Base-by-base conservation (phyloP, 257 asterid species). In the Primulina tabacum region DNA sequence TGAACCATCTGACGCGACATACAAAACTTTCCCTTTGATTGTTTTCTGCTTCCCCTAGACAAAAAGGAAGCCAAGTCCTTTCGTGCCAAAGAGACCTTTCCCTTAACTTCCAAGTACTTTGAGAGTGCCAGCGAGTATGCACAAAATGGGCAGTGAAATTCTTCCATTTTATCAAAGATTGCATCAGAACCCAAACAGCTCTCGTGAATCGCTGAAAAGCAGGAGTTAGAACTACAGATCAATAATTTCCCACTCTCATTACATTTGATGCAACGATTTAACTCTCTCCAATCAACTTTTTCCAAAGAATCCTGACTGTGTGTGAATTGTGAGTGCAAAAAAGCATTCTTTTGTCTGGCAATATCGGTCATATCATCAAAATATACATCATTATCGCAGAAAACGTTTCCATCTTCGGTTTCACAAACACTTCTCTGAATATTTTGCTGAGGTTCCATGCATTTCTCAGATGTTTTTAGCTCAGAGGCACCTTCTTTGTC, bases 111-210 rank as follows among this genome's bases (percentile, higher is more conserved):
- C 69, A 71, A 30, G 80, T 75, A 82, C 73, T 77, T 78, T 16
- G 87, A 81, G 60, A 92, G 70, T 68, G 98, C 85, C 62, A 53
- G 87, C 69, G 88, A 83, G 73, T 85, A 88, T 67, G 89, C 84
- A 83, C 98, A 92, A 78, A 92, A 89, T 3, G 94, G 96, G 82
- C 97, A 86, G 77, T 75, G 82, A 71, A 87, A 89, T 62, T 73
- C 68, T 56, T 83, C 93, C 21, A 59, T 68, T 67, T 73, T 57
- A 67, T 82, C 83, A 76, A 86, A 82, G 71, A 66, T 71, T 50
- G 77, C 76, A 52, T 76, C 81, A 58, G 88, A 80, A 70, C 73
- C 83, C 87, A 87, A 83, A 78, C 98, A 92, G 70, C 77, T 80
- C 67, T 81, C 78, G 40, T 88, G 95, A 69, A 90, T 82, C 78